phyloP scores from a whole-genome alignment of 371 early-diverging fungal genomes.

The Mucor circinelloides region DNA sequence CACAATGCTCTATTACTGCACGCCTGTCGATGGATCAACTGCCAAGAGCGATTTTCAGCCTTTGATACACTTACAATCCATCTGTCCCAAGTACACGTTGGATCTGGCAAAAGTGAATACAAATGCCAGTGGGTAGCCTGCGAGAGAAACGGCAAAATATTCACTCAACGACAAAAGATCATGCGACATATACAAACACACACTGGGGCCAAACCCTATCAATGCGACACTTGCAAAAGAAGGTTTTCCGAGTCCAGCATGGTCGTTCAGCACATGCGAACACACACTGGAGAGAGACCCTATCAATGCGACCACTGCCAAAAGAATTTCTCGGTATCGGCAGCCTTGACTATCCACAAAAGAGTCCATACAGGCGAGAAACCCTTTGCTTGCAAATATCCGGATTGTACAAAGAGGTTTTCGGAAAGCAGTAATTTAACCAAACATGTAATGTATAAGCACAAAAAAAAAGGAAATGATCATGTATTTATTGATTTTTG shows the following conservation, averaged over 20 bases:
- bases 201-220: constrained; percentile 84
- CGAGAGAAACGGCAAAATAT: constrained; percentile 65
- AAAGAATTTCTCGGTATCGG: constrained; percentile 75
- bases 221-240: constrained; percentile 76
- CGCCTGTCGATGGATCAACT: constrained; percentile 66
- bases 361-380: constrained; percentile 75
- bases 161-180: constrained; percentile 79
- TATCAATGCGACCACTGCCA: constrained; percentile 78
- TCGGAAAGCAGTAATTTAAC: constrained; percentile 79
- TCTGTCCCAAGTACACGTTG: constrained; percentile 77
- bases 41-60: constrained; percentile 53
- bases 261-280: constrained; percentile 82
- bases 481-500: neutral
- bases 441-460: constrained; percentile 61
- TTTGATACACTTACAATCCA: constrained; percentile 75
- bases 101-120: constrained; percentile 71
- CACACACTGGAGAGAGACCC: constrained; percentile 79
- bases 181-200: constrained; percentile 89
- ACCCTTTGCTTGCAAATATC: constrained; percentile 75
- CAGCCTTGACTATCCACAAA: constrained; percentile 71
- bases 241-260: constrained; percentile 83
- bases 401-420: constrained; percentile 75
- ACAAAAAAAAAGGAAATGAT: neutral
- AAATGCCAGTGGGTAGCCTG: constrained; percentile 84
- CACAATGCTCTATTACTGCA: constrained; percentile 36